Evolutionary conservation across 345 rosid species (phyloP), one percentile per base, ranked within the genome.

Genomic region (Rhodamnia rubescens): DNA sequence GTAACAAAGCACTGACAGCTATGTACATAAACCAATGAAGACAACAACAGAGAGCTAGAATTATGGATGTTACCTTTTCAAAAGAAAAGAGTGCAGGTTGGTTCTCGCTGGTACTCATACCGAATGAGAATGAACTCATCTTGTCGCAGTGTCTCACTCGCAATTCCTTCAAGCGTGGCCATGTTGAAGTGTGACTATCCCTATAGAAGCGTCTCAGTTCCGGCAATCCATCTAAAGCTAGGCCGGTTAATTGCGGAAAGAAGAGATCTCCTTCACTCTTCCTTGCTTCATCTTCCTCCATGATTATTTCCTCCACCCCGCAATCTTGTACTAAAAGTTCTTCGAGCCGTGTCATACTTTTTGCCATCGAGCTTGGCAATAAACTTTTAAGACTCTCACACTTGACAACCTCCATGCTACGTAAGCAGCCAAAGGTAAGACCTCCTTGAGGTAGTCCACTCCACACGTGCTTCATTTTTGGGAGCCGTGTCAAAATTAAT

Each of bases 321-420:
- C 69, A 58, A 11, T 58, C 16, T 0, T 0, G 0, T 0, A 58
- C 16, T 0, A 2, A 0, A 1, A n/a, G 69, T n/a, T n/a, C 0
- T 5, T n/a, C 0, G 0, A 58, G 1, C 1, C 2, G 18, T 58
- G 32, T 58, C 69, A 58, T 2, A 0, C 0, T 0, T 26, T 26
- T 58, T 58, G 69, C 32, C 16, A 12, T 1, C 0, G 32, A 36
- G 3, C 2, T 36, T 36, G 40, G 40, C 2, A 36, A 36, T 36
- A 36, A 36, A 3, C 2, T 36, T 36, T 36, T 36, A 3, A 36
- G 40, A 36, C 40, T 36, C 40, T 2, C 40, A 36, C 40, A 36
- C 40, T 3, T 3, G 3, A 36, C 3, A 36, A 36, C 40, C 40
- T 36, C 40, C 40, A 36, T 36, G 40, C 40, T 36, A 36, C 40